phyloP scores from a whole-genome alignment of 106 monocot species.

The Allium cepa region DNA sequence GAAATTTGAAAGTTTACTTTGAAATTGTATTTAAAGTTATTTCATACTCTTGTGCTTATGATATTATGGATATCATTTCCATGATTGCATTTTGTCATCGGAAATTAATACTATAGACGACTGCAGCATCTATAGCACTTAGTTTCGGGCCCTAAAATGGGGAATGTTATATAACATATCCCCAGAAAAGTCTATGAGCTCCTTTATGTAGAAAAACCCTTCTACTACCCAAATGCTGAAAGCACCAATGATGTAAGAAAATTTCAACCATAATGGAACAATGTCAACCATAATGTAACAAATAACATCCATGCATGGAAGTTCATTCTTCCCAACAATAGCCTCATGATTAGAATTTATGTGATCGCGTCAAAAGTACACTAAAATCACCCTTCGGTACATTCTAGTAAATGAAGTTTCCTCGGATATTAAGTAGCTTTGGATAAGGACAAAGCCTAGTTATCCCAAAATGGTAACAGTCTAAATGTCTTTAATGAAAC shows the following conservation, averaged over 20 bases:
- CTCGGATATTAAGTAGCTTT: slow-evolving; percentile 30
- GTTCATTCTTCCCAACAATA: slow-evolving; percentile 6
- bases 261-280: slow-evolving; percentile 9
- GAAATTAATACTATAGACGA: too few species aligned
- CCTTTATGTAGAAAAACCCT: slow-evolving; percentile 2
- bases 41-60: too few species aligned
- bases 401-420: not conserved
- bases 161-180: slow-evolving; percentile 6
- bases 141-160: too few species aligned
- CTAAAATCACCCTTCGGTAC: not conserved
- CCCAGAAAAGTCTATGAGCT: slow-evolving; percentile 9
- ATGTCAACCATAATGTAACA: too few species aligned
- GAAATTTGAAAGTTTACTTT: too few species aligned
- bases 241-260: slow-evolving; percentile 2
- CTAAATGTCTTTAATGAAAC: too few species aligned
- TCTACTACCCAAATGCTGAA: slow-evolving; percentile 7
- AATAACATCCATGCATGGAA: slow-evolving; percentile 14
- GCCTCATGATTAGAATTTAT: not conserved
- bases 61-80: too few species aligned
- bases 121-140: too few species aligned
- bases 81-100: too few species aligned
- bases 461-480: slow-evolving; percentile 57
- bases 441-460: slow-evolving; percentile 32
- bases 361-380: slow-evolving; percentile 9
- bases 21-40: too few species aligned